Percentiles rank a stretch among this genome's conserved stretches.
These are phyloP conservation scores for Ganoderma lingzhi DNA, from an alignment of 1,284 basidiomycete genomes.

Conservation along the genomic window DNA sequence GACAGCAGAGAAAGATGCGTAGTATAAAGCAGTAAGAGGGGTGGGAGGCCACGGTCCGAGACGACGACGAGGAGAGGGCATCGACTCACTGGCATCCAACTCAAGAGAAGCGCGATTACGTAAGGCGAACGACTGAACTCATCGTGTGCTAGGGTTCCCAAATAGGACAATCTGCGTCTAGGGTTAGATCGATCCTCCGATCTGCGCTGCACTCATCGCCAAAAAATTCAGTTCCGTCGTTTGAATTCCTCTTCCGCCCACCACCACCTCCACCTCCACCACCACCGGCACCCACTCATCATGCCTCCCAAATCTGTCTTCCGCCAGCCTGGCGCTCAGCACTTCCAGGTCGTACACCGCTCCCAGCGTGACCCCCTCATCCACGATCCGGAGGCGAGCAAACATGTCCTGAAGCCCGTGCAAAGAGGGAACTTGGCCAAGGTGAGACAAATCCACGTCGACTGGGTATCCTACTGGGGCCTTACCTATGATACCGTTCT, in stretches of 20 bases:
- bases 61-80: slow-evolving; percentile 29
- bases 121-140: slow-evolving; percentile 26
- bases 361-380: slow-evolving; percentile 96
- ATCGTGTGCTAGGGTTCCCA: slow-evolving; percentile 28
- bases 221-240: slow-evolving; percentile 12
- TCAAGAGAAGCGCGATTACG: slow-evolving; percentile 34
- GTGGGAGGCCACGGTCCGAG: slow-evolving; percentile 23
- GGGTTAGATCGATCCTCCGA: slow-evolving; percentile 35
- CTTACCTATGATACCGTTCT: not conserved
- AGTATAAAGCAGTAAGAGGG: slow-evolving; percentile 3
- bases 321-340: slow-evolving; percentile 87
- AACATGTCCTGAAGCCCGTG: slow-evolving; percentile 89
- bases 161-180: slow-evolving; percentile 11
- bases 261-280: not conserved
- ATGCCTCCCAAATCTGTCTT: slow-evolving; percentile 88
- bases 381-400: slow-evolving; percentile 90
- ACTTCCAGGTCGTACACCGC: slow-evolving; percentile 97
- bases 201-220: slow-evolving; percentile 22
- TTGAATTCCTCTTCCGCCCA: not conserved
- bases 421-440: slow-evolving; percentile 78
- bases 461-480: not conserved
- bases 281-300: not conserved
- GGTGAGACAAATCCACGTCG: slow-evolving; percentile 44
- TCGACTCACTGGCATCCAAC: slow-evolving; percentile 27
- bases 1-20: slow-evolving; percentile 1